Evolutionary conservation across 768 basidiomycete genomes (phyloP), one percentile per base, ranked within the genome.

Genomic region (Cystofilobasidium ferigula): DNA sequence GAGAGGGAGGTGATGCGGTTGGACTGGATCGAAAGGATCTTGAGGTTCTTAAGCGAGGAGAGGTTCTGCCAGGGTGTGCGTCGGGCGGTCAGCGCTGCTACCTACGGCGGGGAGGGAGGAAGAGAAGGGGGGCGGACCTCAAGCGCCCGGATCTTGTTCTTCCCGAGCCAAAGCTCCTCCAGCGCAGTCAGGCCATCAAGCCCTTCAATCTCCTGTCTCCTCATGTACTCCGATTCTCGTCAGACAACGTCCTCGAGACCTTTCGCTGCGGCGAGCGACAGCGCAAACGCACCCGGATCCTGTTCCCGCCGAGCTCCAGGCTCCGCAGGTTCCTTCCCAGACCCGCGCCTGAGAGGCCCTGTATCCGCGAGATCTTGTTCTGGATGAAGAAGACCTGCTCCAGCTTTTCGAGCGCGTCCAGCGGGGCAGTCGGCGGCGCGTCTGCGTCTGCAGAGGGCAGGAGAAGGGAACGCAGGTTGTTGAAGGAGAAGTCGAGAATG

Each of bases 131-230:
- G 51, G 18, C 22, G 38, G 35, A 89, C 89, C 81, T 93, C 87
- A 5, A 99, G 81, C 74, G 83, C 85, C 8, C 85, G 74, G 65
- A 99, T 89, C 78, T 97, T 99, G 75, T 99, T 99, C 81, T 99
- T 99, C 10, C 95, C 95, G 3, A 98, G 77, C 91, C 94, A 98
- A 3, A 99, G 79, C 71, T 97, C 92, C 70, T 92, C 89, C 13
- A 99, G 78, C 70, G 86, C 88, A 0, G 85, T 82, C 43, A 95
- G 78, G 1, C 82, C 79, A 14, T 89, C 88, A 4, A 98, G 76
- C 45, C 86, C 86, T 74, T 97, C 89, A 64, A 99, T 94, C 78
- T 80, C 83, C 92, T 95, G 68, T 32, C 13, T 35, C 20, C 9
- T n/a, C 5, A 18, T n/a, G n/a, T n/a, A n/a, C n/a, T 5, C 9